Evolutionary conservation across 768 basidiomycete genomes (phyloP).

Genomic region (Leccinellum luteum): DNA sequence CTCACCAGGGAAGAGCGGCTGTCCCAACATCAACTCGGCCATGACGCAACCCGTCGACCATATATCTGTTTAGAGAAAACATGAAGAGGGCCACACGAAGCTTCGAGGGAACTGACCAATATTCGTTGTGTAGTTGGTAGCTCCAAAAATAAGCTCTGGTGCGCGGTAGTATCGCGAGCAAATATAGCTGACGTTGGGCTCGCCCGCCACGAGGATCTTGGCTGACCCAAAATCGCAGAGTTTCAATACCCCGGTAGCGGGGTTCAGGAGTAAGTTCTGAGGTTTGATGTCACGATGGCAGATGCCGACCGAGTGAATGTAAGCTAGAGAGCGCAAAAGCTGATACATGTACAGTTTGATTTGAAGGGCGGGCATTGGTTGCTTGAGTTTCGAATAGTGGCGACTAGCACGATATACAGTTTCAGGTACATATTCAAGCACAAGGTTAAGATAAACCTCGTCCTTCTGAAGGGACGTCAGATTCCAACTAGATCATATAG

Average conservation of each 20-base stretch:
- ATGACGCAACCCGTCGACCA: constrained; percentile 99
- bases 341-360: constrained; percentile 99
- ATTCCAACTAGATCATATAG: constrained; percentile 2
- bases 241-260: constrained; percentile 94
- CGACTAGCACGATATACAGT: constrained; percentile 98
- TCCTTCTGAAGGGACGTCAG: constrained; percentile 70
- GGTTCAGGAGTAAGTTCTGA: constrained; percentile 97
- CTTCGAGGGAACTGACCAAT: constrained; percentile 68
- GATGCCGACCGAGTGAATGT: constrained; percentile 99
- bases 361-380: constrained; percentile 99
- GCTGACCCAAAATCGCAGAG: constrained; percentile 99
- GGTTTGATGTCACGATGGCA: constrained; percentile 99
- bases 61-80: constrained; percentile 59
- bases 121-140: constrained; percentile 99
- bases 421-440: constrained; percentile 98
- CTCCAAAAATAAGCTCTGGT: constrained; percentile 98
- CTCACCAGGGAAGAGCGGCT: constrained; percentile 98
- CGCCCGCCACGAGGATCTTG: constrained; percentile 96
- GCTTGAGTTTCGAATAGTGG: constrained; percentile 99
- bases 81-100: constrained; percentile 4
- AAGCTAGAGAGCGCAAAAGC: constrained; percentile 94
- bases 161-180: constrained; percentile 99
- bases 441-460: constrained; percentile 99
- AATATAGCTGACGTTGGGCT: constrained; percentile 99
- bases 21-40: constrained; percentile 99